These are phyloP conservation scores for Pythium aquatile DNA, from an alignment of 352 stramenopile genomes.

Conservation along the genomic window DNA sequence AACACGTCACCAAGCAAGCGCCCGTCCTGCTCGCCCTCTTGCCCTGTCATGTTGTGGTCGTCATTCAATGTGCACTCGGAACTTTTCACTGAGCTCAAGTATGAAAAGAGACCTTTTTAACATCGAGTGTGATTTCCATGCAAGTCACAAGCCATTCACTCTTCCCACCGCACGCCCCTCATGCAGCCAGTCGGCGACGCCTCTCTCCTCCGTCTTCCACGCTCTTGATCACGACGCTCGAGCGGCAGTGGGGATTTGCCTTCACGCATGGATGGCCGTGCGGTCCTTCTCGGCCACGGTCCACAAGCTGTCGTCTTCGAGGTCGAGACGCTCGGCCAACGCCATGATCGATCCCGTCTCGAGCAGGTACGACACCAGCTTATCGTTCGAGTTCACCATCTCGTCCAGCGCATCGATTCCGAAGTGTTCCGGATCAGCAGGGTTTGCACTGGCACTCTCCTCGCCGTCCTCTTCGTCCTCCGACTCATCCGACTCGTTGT, in stretches of 20 bases:
- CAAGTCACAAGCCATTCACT: background rate
- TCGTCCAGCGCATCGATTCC: conserved; percentile 59
- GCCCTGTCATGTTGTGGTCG: too few species aligned
- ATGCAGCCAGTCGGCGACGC: background rate
- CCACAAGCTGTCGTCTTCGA: conserved; percentile 85
- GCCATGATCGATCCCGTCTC: conserved; percentile 87
- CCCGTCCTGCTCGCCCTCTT: background rate
- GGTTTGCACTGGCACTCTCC: conserved; percentile 31
- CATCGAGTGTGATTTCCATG: conserved; percentile 4
- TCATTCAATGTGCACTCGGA: too few species aligned
- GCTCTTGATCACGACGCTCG: background rate
- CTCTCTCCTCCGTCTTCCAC: background rate
- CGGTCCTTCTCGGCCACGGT: conserved; percentile 83
- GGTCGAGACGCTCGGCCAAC: conserved; percentile 72
- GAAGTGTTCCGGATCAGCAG: conserved; percentile 25
- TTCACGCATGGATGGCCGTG: conserved; percentile 75
- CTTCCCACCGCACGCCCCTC: background rate
- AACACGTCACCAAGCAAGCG: background rate
- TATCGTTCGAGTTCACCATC: conserved; percentile 84
- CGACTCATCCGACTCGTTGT: conserved; percentile 44
- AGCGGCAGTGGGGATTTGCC: background rate
- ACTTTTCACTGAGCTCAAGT: background rate
- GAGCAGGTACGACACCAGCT: conserved; percentile 81
- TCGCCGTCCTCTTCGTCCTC: conserved; percentile 40
- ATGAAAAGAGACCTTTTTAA: conserved; percentile 4